These are phyloP conservation scores for Solanum phureja DNA, from an alignment of 257 asterid genomes.

Conservation along the genomic window DNA sequence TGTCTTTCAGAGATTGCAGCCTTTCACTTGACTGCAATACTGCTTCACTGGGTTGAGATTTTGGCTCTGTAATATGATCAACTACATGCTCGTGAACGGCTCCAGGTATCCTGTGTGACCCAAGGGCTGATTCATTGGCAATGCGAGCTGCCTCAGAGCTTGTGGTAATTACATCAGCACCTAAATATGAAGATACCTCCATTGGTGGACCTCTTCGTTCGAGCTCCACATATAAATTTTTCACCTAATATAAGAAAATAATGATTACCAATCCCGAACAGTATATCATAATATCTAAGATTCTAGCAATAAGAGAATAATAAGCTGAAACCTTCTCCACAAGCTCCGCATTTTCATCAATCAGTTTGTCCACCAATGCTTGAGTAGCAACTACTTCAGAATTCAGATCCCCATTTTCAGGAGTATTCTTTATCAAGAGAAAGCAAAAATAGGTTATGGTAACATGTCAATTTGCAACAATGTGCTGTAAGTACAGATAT, in stretches of 20 bases:
- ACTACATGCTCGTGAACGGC: slow-evolving; percentile 6
- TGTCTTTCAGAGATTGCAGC: slow-evolving; percentile 23
- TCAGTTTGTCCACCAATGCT: slow-evolving; percentile 38
- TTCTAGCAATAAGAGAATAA: neutral
- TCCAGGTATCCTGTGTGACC: slow-evolving; percentile 14
- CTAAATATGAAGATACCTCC: slow-evolving; percentile 14
- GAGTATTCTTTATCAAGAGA: slow-evolving; percentile 29
- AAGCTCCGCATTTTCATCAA: slow-evolving; percentile 45
- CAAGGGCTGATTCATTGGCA: slow-evolving; percentile 12
- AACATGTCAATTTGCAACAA: neutral
- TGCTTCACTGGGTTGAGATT: slow-evolving; percentile 19
- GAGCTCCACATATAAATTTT: slow-evolving; percentile 41
- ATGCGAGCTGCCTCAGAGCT: slow-evolving; percentile 18
- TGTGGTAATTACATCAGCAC: slow-evolving; percentile 12
- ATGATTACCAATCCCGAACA: neutral
- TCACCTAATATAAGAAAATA: slow-evolving; percentile 35
- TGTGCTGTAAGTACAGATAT: neutral
- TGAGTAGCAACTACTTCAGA: slow-evolving; percentile 32
- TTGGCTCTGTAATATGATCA: slow-evolving; percentile 15
- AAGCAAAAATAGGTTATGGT: neutral
- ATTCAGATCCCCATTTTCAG: slow-evolving; percentile 33
- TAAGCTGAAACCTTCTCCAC: slow-evolving; percentile 41
- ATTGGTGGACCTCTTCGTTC: slow-evolving; percentile 21
- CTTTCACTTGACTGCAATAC: slow-evolving; percentile 19
- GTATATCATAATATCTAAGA: neutral